A percentile compares a stretch with the other conserved stretches of the same genome.
Evolutionary conservation across 2,329 filamentous ascomycete genomes (phyloP).

Genomic region (Penicillium griseofulvum): DNA sequence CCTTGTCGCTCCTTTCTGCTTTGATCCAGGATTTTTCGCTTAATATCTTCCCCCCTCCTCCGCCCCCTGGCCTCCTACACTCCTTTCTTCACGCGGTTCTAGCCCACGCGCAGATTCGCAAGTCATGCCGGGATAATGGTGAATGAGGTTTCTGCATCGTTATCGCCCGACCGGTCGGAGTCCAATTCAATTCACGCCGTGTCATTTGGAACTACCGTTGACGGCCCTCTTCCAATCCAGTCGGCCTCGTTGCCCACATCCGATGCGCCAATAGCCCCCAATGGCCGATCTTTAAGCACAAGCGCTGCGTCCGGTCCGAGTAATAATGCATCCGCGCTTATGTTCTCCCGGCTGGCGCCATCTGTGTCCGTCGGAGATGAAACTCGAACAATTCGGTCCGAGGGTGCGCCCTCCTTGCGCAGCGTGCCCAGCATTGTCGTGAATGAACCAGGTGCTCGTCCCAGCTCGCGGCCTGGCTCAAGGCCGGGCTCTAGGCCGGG

Average conservation of each 20-base stretch:
- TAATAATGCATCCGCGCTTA: conserved; percentile 15
- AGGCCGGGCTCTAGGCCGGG: conserved; percentile 36
- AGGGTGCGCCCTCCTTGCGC: conserved; percentile 29
- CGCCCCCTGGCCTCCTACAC: conserved; percentile 5
- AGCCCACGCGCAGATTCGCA: conserved; percentile 13
- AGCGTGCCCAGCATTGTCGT: conserved; percentile 44
- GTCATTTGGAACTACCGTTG: conserved; percentile 28
- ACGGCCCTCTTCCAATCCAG: conserved; percentile 25
- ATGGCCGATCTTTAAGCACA: conserved; percentile 27
- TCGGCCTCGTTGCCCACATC: conserved; percentile 29
- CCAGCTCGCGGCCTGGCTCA: conserved; percentile 18
- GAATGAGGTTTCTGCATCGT: conserved; percentile 30
- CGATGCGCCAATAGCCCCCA: conserved; percentile 23
- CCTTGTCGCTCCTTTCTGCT: conserved; percentile 16
- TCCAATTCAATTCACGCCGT: conserved; percentile 24
- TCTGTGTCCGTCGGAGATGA: conserved; percentile 12
- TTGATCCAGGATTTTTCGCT: background rate
- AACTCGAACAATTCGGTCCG: conserved; percentile 17
- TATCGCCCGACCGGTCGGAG: conserved; percentile 26
- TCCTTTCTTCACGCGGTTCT: conserved; percentile 10
- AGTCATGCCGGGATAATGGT: conserved; percentile 40
- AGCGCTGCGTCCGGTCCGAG: conserved; percentile 21
- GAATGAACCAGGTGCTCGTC: conserved; percentile 34
- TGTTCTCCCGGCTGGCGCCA: conserved; percentile 14
- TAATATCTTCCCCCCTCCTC: conserved; percentile 2